Percentiles rank a stretch among this genome's conserved stretches.
These are phyloP conservation scores for Alternaria viburni DNA, from an alignment of 2,329 filamentous ascomycete genomes.

Conservation along the genomic window DNA sequence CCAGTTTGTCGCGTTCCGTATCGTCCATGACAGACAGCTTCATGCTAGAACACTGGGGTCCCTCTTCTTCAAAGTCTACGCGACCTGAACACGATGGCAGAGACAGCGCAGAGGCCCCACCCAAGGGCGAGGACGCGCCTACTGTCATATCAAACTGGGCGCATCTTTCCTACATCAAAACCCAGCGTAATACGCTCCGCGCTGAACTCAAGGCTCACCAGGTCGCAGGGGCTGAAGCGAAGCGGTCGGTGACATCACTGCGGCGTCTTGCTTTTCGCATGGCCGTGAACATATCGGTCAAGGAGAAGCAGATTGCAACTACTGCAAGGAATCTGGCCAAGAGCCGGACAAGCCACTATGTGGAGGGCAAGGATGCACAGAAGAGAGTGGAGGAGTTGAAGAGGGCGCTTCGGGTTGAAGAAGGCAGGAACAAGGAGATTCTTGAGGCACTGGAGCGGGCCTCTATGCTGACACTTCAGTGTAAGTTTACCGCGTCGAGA, in stretches of 20 bases:
- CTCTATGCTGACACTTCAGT: conserved; percentile 47
- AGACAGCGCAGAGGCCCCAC: conserved; percentile 15
- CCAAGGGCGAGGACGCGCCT: conserved; percentile 30
- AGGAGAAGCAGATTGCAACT: conserved; percentile 47
- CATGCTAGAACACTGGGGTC: conserved; percentile 36
- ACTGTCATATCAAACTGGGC: conserved; percentile 46
- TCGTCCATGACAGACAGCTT: conserved; percentile 47
- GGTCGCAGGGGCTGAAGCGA: conserved; percentile 41
- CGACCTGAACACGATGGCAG: conserved; percentile 13
- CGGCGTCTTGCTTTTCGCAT: conserved; percentile 47
- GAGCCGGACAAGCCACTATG: conserved; percentile 40
- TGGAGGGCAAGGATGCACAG: conserved; percentile 39
- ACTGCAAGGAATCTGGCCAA: conserved; percentile 41
- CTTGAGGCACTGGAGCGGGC: conserved; percentile 45
- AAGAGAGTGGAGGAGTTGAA: conserved; percentile 43
- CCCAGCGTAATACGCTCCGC: conserved; percentile 41
- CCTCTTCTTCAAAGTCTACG: conserved; percentile 19
- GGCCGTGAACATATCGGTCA: conserved; percentile 48
- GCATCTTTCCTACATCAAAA: conserved; percentile 45
- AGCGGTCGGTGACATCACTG: conserved; percentile 43
- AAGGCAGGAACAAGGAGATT: conserved; percentile 46
- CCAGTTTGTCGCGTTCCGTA: conserved; percentile 35
- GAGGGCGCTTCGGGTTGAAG: conserved; percentile 39
- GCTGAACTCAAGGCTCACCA: conserved; percentile 43
- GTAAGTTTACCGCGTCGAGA: conserved; percentile 20